These are phyloP conservation scores for Aspergillus amoenus DNA, from an alignment of 2,329 filamentous ascomycete species.

Conservation along the genomic window DNA sequence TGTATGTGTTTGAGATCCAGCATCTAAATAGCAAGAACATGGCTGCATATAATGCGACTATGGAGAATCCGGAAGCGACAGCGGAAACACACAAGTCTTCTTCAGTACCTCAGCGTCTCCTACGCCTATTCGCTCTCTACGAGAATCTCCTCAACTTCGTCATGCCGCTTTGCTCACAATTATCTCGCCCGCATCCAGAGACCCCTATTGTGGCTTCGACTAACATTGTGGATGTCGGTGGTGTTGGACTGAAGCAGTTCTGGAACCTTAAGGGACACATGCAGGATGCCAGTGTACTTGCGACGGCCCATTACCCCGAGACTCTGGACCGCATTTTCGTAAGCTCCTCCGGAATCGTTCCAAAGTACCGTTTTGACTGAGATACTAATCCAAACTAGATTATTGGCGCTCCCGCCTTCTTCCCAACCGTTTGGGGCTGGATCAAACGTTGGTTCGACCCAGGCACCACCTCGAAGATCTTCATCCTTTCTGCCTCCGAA, in stretches of 20 bases:
- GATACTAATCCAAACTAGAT: constrained; percentile 51
- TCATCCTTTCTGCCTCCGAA: constrained; percentile 74
- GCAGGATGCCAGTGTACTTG: constrained; percentile 85
- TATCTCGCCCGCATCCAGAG: constrained; percentile 70
- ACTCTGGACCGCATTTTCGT: constrained; percentile 80
- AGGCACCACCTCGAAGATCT: constrained; percentile 93
- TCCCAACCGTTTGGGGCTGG: constrained; percentile 89
- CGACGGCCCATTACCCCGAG: constrained; percentile 93
- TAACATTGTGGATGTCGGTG: constrained; percentile 91
- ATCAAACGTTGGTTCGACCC: constrained; percentile 95
- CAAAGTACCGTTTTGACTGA: too few species aligned
- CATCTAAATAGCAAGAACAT: constrained; percentile 81
- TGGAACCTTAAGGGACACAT: constrained; percentile 94
- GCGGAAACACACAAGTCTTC: constrained; percentile 60
- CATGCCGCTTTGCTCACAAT: constrained; percentile 77
- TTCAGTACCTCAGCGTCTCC: constrained; percentile 65
- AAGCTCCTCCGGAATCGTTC: constrained; percentile 22
- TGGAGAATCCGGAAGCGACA: constrained; percentile 47
- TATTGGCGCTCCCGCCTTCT: constrained; percentile 86
- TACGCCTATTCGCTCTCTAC: constrained; percentile 88
- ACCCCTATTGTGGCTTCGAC: constrained; percentile 91
- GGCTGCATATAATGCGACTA: constrained; percentile 64
- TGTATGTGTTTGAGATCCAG: constrained; percentile 87
- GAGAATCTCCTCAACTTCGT: constrained; percentile 88
- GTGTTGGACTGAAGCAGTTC: constrained; percentile 87